These are phyloP conservation scores for Diplodia intermedia DNA, from an alignment of 2,329 filamentous ascomycete genomes.

Conservation along the genomic window DNA sequence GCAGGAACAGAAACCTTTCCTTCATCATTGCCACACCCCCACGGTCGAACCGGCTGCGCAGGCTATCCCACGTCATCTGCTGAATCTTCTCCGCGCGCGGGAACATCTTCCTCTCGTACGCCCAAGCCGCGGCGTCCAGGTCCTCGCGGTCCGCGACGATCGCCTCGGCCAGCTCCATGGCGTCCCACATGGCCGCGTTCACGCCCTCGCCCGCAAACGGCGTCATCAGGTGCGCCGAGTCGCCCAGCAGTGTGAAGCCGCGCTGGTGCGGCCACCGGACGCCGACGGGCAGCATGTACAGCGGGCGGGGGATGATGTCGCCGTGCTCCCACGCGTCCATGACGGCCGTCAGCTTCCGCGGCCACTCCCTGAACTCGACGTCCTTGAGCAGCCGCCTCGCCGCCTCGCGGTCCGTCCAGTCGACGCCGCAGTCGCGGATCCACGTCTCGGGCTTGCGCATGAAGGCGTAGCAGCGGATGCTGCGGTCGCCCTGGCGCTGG, in stretches of 20 bases:
- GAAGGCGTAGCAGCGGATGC: conserved; percentile 51
- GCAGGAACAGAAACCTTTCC: conserved; percentile 31
- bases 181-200: conserved; percentile 64
- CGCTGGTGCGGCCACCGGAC: conserved; percentile 56
- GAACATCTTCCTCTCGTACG: conserved; percentile 28
- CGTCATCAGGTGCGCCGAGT: conserved; percentile 67
- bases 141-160: conserved; percentile 21
- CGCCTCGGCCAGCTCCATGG: conserved; percentile 54
- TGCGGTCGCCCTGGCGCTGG: conserved; percentile 60
- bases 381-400: conserved; percentile 47
- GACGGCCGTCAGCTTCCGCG: conserved; percentile 34
- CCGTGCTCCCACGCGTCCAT: conserved; percentile 34
- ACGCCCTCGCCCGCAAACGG: conserved; percentile 67
- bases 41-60: conserved; percentile 17
- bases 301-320: conserved; percentile 39
- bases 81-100: conserved; percentile 45
- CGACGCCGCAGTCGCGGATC: conserved; percentile 54
- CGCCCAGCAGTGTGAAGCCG: conserved; percentile 64
- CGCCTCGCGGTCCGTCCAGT: conserved; percentile 49
- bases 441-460: conserved; percentile 50
- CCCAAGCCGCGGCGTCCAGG: conserved; percentile 43
- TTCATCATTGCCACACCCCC: conserved; percentile 47
- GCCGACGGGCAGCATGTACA: conserved; percentile 63
- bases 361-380: conserved; percentile 42
- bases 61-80: conserved; percentile 42